phyloP scores from a whole-genome alignment of 305 asterid genomes.

The Fraxinus baroniana region DNA sequence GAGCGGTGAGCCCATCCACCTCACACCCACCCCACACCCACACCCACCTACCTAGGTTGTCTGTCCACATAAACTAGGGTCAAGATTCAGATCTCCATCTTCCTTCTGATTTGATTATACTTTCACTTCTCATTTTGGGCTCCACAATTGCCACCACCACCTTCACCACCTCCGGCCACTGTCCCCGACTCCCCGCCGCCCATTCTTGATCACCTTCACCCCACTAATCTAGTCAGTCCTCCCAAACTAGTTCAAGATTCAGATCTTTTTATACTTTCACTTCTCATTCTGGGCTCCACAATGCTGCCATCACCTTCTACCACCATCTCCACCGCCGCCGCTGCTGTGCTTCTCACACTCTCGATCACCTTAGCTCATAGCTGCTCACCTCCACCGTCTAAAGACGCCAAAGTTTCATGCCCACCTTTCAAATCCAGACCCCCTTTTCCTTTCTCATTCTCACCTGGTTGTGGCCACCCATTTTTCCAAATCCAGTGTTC shows the following conservation, averaged over 20 bases:
- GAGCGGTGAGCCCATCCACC: too few species aligned
- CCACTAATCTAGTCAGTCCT: slow-evolving; percentile 18
- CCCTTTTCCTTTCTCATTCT: slow-evolving; percentile 71
- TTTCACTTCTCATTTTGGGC: not conserved
- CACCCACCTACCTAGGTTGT: not conserved
- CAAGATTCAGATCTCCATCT: not conserved
- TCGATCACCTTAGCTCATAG: slow-evolving; percentile 20
- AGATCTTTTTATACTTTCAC: slow-evolving; percentile 27
- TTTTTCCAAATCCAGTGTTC: slow-evolving; percentile 69
- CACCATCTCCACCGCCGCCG: slow-evolving; percentile 13
- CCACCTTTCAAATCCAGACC: slow-evolving; percentile 70
- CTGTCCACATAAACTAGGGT: not conserved
- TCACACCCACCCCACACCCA: slow-evolving; percentile 34
- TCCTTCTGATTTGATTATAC: not conserved
- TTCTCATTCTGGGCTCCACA: slow-evolving; percentile 31
- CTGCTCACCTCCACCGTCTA: slow-evolving; percentile 31
- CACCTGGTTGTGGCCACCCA: slow-evolving; percentile 92
- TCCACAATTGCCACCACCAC: not conserved
- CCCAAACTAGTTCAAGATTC: slow-evolving; percentile 30
- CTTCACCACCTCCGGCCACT: not conserved
- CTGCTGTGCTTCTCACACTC: slow-evolving; percentile 23
- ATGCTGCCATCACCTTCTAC: slow-evolving; percentile 30
- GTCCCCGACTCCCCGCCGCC: not conserved
- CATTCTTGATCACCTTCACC: not conserved
- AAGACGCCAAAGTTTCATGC: slow-evolving; percentile 33